A percentile compares a stretch with the other conserved stretches of the same genome.
phyloP scores from a whole-genome alignment of 116 monocot genomes.

The Iris pallida region DNA sequence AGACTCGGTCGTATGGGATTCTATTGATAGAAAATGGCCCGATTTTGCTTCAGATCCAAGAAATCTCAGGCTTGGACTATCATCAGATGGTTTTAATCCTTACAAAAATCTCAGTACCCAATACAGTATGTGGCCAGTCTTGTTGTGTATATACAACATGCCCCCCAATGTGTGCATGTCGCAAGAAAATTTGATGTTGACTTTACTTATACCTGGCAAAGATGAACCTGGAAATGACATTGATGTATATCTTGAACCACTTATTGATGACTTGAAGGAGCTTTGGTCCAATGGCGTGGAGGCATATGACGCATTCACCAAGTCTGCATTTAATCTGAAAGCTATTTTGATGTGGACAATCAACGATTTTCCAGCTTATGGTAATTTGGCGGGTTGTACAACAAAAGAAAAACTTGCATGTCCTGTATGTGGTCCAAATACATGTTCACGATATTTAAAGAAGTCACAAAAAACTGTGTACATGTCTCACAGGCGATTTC shows the following conservation, averaged over 20 bases:
- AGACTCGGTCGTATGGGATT: too few species aligned
- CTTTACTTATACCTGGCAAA: background rate
- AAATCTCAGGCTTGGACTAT: too few species aligned
- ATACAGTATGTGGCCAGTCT: too few species aligned
- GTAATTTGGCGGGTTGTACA: background rate
- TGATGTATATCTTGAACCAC: background rate
- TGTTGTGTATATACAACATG: too few species aligned
- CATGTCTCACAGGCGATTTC: background rate
- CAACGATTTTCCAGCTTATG: background rate
- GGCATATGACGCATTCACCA: background rate
- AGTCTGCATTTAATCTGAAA: background rate
- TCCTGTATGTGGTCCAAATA: background rate
- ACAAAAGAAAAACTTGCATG: background rate
- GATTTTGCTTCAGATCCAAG: too few species aligned
- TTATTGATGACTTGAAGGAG: background rate
- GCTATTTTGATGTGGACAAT: background rate
- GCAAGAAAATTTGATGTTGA: too few species aligned
- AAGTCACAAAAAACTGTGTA: background rate
- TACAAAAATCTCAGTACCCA: too few species aligned
- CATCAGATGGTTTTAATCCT: too few species aligned
- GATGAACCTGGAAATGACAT: background rate
- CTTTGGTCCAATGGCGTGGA: background rate
- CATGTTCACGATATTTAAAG: background rate
- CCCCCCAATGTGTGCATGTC: too few species aligned
- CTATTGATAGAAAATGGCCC: too few species aligned